phyloP scores from a whole-genome alignment of 78 protist genomes.

The Emiliania huxleyi region DNA sequence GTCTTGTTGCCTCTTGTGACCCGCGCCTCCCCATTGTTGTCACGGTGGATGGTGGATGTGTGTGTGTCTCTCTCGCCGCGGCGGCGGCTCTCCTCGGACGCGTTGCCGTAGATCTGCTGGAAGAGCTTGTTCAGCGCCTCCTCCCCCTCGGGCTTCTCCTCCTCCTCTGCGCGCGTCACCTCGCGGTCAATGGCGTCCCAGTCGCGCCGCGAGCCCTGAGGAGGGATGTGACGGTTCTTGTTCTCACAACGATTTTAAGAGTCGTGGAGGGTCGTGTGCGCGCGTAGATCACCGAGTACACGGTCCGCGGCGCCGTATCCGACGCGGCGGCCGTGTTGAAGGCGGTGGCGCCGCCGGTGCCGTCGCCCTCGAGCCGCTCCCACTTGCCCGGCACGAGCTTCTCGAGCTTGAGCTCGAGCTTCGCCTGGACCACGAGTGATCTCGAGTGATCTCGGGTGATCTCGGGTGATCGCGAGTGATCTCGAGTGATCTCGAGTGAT shows the following conservation, averaged over 20 bases:
- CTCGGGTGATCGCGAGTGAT: too few relatives aligned
- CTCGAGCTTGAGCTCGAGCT: conserved; percentile 63
- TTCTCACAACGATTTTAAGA: too few relatives aligned
- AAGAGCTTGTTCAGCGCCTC: conserved; percentile 24
- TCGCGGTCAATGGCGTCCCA: background rate
- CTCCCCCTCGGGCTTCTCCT: conserved; percentile 22
- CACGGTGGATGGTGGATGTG: too few relatives aligned
- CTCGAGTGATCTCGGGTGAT: too few relatives aligned
- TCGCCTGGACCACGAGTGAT: too few relatives aligned
- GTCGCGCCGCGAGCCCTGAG: background rate
- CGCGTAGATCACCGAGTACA: background rate
- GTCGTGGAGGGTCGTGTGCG: background rate
- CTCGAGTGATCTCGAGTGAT: too few relatives aligned
- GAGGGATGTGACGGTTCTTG: too few relatives aligned
- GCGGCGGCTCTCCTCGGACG: background rate
- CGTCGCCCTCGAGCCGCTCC: background rate
- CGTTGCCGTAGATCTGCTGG: background rate
- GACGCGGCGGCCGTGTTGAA: too few relatives aligned
- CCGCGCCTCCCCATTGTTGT: too few relatives aligned
- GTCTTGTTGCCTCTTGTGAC: too few relatives aligned
- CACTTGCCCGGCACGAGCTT: conserved; percentile 50
- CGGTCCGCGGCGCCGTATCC: too few relatives aligned
- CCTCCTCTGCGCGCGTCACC: background rate
- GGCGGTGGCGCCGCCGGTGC: background rate
- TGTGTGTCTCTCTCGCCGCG: too few relatives aligned